phyloP scores from a whole-genome alignment of 257 asterid species.

The Gentiana macrophylla region DNA sequence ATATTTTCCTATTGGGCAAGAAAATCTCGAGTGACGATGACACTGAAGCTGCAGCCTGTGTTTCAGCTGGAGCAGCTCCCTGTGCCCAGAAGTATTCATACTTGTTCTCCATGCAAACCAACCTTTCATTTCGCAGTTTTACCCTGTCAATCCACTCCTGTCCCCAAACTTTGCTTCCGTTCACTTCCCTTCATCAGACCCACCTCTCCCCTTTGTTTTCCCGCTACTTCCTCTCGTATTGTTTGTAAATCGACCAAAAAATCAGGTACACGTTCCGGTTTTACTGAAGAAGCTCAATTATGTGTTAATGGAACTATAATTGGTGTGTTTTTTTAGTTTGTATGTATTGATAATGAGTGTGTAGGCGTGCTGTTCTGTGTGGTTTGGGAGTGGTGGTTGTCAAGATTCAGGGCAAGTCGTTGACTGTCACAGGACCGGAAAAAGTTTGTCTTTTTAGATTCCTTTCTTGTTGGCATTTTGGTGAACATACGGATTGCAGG shows the following conservation, averaged over 20 bases:
- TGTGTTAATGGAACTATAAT: not conserved
- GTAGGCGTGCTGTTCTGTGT: not conserved
- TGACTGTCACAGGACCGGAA: no score
- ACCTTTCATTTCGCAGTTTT: conserved; percentile 3
- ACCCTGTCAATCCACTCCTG: not conserved
- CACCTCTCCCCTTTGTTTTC: conserved; percentile 2
- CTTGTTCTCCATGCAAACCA: conserved; percentile 6
- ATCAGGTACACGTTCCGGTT: conserved; percentile 13
- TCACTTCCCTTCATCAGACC: conserved; percentile 9
- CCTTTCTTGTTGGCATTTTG: conserved; percentile 1
- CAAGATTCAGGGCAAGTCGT: no score
- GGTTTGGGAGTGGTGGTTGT: not conserved
- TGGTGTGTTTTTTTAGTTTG: not conserved
- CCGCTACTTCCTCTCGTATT: conserved; percentile 8
- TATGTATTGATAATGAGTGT: not conserved
- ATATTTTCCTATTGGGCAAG: no score
- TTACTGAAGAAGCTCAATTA: not conserved
- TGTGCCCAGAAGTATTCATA: not conserved
- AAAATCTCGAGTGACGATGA: not conserved
- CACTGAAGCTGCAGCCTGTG: not conserved
- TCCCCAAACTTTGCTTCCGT: conserved; percentile 5
- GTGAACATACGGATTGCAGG: not conserved
- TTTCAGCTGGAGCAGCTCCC: not conserved
- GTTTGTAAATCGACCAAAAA: conserved; percentile 8
- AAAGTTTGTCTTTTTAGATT: no score